Evolutionary conservation across 1,139 yeast genomes (phyloP), one percentile per base, ranked within the genome.

Genomic region (Lodderomyces parapsilosis): DNA sequence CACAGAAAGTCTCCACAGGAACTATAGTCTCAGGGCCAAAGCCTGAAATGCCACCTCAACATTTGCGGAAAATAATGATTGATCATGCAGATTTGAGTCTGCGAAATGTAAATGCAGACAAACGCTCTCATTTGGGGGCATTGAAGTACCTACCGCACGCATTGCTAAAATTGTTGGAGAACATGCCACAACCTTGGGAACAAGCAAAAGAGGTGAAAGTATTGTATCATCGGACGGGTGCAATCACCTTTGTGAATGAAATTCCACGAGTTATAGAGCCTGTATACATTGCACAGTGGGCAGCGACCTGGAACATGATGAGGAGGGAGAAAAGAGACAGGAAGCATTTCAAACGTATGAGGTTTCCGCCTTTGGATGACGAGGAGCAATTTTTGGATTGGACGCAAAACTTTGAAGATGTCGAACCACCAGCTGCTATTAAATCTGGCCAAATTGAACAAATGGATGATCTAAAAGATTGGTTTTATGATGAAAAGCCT

Each of bases 181-280:
- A 90, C 56, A 93, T 94, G 93, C 99, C 99, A 0, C 96, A 90
- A 59, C 99, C 99, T 1, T 94, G 99, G 99, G 98, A 94, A 61
- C 80, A 80, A 47, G 70, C 78, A 1, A 86, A 87, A 47, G 95
- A 87, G 43, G 99, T 94, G 10, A 81, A 80, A 48, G 98, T 93
- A 7, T 64, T 93, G 36, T 93, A 93, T 58, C 99, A 93, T 58
- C 77, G 80, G 17, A 82, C 95, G 0, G 99, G 99, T 13, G 98
- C 99, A 11, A 86, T 94, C 23, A 90, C 99, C 0, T 90, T 94
- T 71, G 96, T 94, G 19, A 85, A 93, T 58, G 98, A 93, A 59
- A 75, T 79, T 3, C 98, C 99, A 0, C 71, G 96, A 51, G 98
- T 93, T 3, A 86, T 90, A 17, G 96, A 88, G 56, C 96, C 98